A percentile compares a stretch with the other conserved stretches of the same genome.
phyloP scores from a whole-genome alignment of 306 rosid species.

The Hylodesmum podocarpum region DNA sequence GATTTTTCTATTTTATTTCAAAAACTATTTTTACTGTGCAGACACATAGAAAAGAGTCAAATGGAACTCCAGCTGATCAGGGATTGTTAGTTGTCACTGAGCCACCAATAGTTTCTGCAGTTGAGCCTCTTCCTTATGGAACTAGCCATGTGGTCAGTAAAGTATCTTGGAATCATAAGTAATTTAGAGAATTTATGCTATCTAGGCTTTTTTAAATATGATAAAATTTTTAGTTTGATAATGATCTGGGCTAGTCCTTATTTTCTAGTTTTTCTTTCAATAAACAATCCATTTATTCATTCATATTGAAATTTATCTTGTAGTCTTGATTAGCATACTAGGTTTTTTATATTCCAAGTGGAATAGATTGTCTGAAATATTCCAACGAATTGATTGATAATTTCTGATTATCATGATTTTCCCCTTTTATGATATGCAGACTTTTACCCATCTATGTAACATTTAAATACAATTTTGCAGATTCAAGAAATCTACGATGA shows the following conservation, averaged over 20 bases:
- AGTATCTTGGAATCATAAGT: not conserved
- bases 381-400: not conserved
- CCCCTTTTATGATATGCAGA: not conserved
- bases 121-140: constrained; percentile 68
- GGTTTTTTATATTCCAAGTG: not conserved
- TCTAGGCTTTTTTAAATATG: not conserved
- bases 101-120: constrained; percentile 44
- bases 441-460: constrained; percentile 12
- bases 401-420: not conserved
- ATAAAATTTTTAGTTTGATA: not conserved
- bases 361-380: not conserved
- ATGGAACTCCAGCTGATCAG: constrained; percentile 38
- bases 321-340: not conserved
- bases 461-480: constrained; percentile 41
- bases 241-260: no score
- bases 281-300: no score
- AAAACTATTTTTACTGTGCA: constrained; percentile 33
- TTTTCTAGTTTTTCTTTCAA: no score
- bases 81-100: constrained; percentile 36
- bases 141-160: constrained; percentile 70
- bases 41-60: constrained; percentile 66
- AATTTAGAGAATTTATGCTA: constrained; percentile 9
- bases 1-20: not conserved
- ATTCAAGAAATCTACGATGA: constrained; percentile 79
- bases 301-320: not conserved